A percentile compares a stretch with the other conserved stretches of the same genome.
Evolutionary conservation across 306 rosid species (phyloP).

Genomic region (Lablab purpureus): DNA sequence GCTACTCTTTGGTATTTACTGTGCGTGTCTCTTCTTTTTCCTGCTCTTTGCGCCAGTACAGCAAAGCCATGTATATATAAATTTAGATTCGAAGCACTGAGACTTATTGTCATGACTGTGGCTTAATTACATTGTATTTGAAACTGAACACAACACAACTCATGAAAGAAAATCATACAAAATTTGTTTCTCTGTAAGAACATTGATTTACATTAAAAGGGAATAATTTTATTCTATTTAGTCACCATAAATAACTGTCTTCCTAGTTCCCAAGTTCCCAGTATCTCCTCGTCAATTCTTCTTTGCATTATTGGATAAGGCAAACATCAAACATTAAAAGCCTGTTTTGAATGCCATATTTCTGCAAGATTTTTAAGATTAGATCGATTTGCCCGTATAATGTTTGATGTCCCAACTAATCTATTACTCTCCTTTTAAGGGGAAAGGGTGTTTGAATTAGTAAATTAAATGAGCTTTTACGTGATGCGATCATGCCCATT

Average conservation of each 20-base stretch:
- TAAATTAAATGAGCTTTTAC: slow-evolving; percentile 27
- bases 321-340: slow-evolving; percentile 9
- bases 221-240: neutral
- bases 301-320: neutral
- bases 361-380: neutral
- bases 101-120: neutral
- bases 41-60: no score
- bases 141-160: no score
- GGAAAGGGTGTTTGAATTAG: slow-evolving; percentile 1
- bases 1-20: no score
- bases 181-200: neutral
- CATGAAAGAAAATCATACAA: neutral
- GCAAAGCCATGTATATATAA: no score
- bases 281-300: neutral
- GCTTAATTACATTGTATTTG: no score
- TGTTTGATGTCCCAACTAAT: neutral
- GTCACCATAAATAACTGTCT: neutral
- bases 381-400: neutral
- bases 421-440: slow-evolving; percentile 12
- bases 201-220: neutral
- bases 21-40: no score
- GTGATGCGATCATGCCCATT: neutral
- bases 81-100: neutral
- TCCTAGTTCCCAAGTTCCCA: neutral
- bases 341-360: neutral